phyloP scores from a whole-genome alignment of 768 basidiomycete genomes.

The Panus rudis region DNA sequence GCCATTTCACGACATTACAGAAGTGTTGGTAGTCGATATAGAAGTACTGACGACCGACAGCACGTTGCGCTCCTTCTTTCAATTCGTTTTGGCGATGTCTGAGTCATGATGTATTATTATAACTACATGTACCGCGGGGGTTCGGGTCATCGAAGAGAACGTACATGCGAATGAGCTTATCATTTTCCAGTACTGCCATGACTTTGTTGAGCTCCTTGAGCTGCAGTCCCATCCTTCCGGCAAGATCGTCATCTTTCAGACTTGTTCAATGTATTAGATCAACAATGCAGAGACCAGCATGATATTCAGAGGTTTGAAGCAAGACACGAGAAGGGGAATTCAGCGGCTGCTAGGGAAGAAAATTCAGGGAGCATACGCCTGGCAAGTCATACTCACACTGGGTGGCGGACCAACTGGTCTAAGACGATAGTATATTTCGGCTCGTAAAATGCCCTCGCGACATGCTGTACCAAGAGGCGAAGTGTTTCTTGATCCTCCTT shows the following conservation, averaged over 20 bases:
- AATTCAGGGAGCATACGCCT: no score
- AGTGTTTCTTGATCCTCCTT: constrained; percentile 80
- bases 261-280: constrained; percentile 37
- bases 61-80: constrained; percentile 83
- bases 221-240: constrained; percentile 84
- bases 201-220: constrained; percentile 87
- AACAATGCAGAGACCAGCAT: constrained; percentile 18
- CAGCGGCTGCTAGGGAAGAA: constrained; percentile 14
- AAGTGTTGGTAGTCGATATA: constrained; percentile 95
- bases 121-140: neutral
- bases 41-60: constrained; percentile 87
- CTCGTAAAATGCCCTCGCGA: constrained; percentile 93
- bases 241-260: constrained; percentile 90
- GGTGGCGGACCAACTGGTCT: constrained; percentile 88
- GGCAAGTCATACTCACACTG: constrained; percentile 80
- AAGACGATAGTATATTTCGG: constrained; percentile 84
- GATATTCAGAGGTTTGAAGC: constrained; percentile 16
- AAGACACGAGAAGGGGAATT: constrained; percentile 6
- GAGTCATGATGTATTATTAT: no score
- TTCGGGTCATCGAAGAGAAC: constrained; percentile 20
- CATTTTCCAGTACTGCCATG: constrained; percentile 73
- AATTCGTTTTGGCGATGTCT: constrained; percentile 90
- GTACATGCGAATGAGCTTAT: constrained; percentile 73
- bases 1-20: constrained; percentile 97
- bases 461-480: constrained; percentile 85